These are phyloP conservation scores for Syncephalastrum racemosum DNA, from an alignment of 371 early-diverging fungal genomes.

Conservation along the genomic window DNA sequence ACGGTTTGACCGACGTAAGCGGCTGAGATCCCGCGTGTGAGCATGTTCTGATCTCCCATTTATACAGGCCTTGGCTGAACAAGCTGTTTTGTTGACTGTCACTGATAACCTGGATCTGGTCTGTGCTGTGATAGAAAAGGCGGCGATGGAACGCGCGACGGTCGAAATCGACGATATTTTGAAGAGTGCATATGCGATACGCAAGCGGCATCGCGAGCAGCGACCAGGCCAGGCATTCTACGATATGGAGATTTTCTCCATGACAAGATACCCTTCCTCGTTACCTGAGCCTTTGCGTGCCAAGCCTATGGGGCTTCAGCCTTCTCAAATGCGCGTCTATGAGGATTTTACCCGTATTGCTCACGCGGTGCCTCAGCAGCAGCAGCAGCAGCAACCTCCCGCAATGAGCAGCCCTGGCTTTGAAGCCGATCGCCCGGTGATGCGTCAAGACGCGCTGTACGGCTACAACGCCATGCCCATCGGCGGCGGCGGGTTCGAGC, in stretches of 20 bases:
- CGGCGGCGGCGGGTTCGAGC: too few species aligned
- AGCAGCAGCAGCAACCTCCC: background rate
- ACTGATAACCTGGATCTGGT: constrained; percentile 91
- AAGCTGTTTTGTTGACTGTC: constrained; percentile 77
- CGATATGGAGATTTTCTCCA: constrained; percentile 79
- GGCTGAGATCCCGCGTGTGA: background rate
- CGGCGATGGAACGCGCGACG: constrained; percentile 91
- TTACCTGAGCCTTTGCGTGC: constrained; percentile 85
- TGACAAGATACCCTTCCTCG: constrained; percentile 75
- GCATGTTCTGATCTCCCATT: background rate
- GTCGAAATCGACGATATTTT: constrained; percentile 85
- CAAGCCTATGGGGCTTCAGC: constrained; percentile 78
- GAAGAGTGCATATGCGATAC: constrained; percentile 59
- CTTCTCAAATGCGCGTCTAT: constrained; percentile 79
- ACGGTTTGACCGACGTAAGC: constrained; percentile 78
- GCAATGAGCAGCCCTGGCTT: background rate
- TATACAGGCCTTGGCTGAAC: constrained; percentile 67
- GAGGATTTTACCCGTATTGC: constrained; percentile 69
- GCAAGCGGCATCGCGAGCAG: constrained; percentile 88
- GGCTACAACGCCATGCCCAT: constrained; percentile 8
- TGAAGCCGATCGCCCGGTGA: constrained; percentile 11
- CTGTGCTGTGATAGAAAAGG: constrained; percentile 90
- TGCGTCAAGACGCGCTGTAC: constrained; percentile 13
- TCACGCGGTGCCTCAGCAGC: constrained; percentile 20
- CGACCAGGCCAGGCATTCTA: constrained; percentile 86